phyloP scores from a whole-genome alignment of 371 early-diverging fungal species.

The Fennellomyces sp. region DNA sequence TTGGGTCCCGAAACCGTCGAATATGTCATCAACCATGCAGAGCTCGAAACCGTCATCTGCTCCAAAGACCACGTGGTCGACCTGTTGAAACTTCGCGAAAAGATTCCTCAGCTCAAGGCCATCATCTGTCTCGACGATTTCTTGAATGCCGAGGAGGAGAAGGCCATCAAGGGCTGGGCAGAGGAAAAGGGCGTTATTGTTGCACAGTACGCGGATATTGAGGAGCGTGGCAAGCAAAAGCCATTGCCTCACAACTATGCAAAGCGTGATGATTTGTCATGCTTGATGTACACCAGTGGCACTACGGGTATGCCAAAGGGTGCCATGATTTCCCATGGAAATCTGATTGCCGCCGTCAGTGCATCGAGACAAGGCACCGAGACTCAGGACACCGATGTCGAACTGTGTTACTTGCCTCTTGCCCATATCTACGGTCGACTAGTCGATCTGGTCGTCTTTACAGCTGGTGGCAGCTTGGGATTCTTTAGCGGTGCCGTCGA shows the following conservation, averaged over 20 bases:
- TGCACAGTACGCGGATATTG: conserved; percentile 63
- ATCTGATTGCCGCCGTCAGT: conserved; percentile 45
- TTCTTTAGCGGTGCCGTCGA: conserved; percentile 83
- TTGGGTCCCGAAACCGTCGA: conserved; percentile 83
- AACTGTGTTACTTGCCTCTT: conserved; percentile 81
- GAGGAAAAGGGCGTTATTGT: conserved; percentile 48
- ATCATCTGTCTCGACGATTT: conserved; percentile 80
- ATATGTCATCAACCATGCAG: conserved; percentile 71
- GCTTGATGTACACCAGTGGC: conserved; percentile 97
- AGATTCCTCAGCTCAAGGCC: conserved; percentile 66
- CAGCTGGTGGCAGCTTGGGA: conserved; percentile 69
- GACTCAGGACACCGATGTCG: conserved; percentile 24
- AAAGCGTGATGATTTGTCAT: conserved; percentile 66
- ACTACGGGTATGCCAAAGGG: conserved; percentile 81
- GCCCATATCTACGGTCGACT: conserved; percentile 93
- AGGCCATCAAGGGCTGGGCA: conserved; percentile 52
- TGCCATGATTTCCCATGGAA: conserved; percentile 54
- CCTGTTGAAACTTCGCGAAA: conserved; percentile 55
- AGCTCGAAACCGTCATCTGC: conserved; percentile 75
- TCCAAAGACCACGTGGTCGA: conserved; percentile 70
- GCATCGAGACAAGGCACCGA: conserved; percentile 7
- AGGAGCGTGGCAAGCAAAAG: conserved; percentile 51
- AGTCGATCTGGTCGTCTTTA: conserved; percentile 20
- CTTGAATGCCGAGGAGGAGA: conserved; percentile 27
- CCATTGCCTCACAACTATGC: conserved; percentile 39